Conservation (phyloP, 2,329 filamentous ascomycete genomes). For the Pseudogymnoascus sp. region DNA sequence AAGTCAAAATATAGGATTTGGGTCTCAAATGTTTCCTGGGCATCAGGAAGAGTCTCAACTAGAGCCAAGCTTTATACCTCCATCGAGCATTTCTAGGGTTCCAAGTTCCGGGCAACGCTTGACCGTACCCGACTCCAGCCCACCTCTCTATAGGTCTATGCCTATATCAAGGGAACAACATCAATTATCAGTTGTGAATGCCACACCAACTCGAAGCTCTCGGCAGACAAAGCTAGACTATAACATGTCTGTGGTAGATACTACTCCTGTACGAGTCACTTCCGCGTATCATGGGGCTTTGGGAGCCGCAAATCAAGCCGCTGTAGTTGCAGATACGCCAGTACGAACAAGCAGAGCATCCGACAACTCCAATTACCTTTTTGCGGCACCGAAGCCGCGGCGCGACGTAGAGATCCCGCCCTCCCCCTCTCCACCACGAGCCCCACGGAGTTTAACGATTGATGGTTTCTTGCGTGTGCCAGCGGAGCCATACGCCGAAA, state of each 20-base stretch:
- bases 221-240: background rate
- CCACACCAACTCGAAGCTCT: background rate
- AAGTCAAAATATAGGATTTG: constrained; percentile 21
- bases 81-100: constrained; percentile 24
- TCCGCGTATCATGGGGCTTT: background rate
- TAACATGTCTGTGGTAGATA: background rate
- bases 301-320: background rate
- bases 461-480: constrained; percentile 8
- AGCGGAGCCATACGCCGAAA: background rate
- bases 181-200: constrained; percentile 16
- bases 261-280: background rate
- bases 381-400: background rate
- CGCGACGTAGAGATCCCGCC: background rate
- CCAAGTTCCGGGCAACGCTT: constrained; percentile 20
- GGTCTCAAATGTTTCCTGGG: constrained; percentile 15
- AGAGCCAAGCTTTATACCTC: constrained; percentile 16
- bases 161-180: background rate
- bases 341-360: background rate
- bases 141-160: background rate
- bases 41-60: constrained; percentile 14
- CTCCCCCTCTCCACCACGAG: background rate
- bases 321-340: background rate
- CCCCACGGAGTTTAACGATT: background rate
- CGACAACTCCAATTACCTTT: background rate
- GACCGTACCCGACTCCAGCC: background rate